A percentile compares a stretch with the other conserved stretches of the same genome.
Conservation (phyloP, 371 early-diverging fungal species). For the Mucor racemosus region DNA sequence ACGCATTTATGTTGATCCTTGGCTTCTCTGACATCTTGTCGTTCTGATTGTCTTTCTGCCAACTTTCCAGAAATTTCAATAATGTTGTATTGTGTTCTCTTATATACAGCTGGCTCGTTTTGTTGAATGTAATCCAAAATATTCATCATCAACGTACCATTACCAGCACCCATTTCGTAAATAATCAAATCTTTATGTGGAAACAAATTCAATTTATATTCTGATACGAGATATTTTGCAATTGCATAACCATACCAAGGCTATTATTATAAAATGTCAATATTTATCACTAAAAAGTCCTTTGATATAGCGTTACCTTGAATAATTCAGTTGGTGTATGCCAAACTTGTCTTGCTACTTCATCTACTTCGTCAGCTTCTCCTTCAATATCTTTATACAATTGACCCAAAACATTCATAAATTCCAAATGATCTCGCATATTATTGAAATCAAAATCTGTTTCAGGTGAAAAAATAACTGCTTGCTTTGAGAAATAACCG, state of each 20-base stretch:
- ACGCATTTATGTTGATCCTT: constrained; percentile 56
- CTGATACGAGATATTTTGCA: constrained; percentile 82
- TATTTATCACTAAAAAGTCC: background rate
- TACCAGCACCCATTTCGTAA: constrained; percentile 94
- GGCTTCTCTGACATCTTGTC: constrained; percentile 44
- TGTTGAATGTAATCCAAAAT: constrained; percentile 82
- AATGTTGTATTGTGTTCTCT: constrained; percentile 76
- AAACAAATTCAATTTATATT: constrained; percentile 63
- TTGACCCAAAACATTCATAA: constrained; percentile 76
- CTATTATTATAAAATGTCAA: constrained; percentile 29
- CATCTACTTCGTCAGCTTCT: constrained; percentile 60
- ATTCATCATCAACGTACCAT: constrained; percentile 83
- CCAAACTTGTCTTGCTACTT: constrained; percentile 89
- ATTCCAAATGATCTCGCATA: constrained; percentile 82
- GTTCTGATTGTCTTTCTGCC: constrained; percentile 70
- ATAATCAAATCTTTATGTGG: constrained; percentile 70
- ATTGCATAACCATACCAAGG: constrained; percentile 87
- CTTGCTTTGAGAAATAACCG: constrained; percentile 96
- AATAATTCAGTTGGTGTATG: constrained; percentile 97
- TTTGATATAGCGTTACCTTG: constrained; percentile 58
- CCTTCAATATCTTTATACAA: constrained; percentile 85
- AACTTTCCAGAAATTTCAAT: constrained; percentile 84
- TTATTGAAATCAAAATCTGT: constrained; percentile 71
- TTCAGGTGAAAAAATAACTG: constrained; percentile 83
- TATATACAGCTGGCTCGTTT: constrained; percentile 77